These are phyloP conservation scores for Graphiopsis chlorocephala DNA, from an alignment of 2,329 filamentous ascomycete genomes.

Conservation along the genomic window DNA sequence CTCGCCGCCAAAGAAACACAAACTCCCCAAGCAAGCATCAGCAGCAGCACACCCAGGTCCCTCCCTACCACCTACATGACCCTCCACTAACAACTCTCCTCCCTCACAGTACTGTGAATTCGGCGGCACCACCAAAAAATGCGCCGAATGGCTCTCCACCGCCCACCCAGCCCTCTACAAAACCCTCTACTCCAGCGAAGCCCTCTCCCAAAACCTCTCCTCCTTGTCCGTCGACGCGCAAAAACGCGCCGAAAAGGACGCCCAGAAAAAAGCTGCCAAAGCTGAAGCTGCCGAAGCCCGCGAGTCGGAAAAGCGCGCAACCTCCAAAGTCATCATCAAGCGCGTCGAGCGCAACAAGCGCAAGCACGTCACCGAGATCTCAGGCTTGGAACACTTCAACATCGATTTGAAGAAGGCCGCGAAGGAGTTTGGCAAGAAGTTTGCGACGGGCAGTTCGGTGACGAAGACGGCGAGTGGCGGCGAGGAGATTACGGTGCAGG, in stretches of 20 bases:
- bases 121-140: slow-evolving; percentile 93
- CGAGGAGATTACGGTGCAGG: slow-evolving; percentile 97
- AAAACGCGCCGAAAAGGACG: slow-evolving; percentile 92
- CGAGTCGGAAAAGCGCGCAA: slow-evolving; percentile 76
- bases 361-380: slow-evolving; percentile 92
- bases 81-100: slow-evolving; percentile 12
- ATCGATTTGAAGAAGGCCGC: slow-evolving; percentile 86
- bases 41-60: neutral
- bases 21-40: neutral
- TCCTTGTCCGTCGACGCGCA: slow-evolving; percentile 86
- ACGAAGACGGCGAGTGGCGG: slow-evolving; percentile 74
- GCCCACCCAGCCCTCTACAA: slow-evolving; percentile 71
- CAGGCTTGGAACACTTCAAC: slow-evolving; percentile 84
- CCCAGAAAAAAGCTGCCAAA: slow-evolving; percentile 94
- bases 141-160: slow-evolving; percentile 88
- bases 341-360: slow-evolving; percentile 97
- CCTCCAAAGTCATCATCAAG: slow-evolving; percentile 85
- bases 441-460: slow-evolving; percentile 88
- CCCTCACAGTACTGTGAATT: slow-evolving; percentile 90
- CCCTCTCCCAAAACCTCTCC: slow-evolving; percentile 77
- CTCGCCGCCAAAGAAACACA: slow-evolving; percentile 9
- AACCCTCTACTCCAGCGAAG: slow-evolving; percentile 73
- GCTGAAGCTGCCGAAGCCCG: slow-evolving; percentile 83
- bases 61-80: neutral
- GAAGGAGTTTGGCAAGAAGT: slow-evolving; percentile 98